Conservation (phyloP, 2,329 filamentous ascomycete genomes). For the Harringtonia aguacate region DNA sequence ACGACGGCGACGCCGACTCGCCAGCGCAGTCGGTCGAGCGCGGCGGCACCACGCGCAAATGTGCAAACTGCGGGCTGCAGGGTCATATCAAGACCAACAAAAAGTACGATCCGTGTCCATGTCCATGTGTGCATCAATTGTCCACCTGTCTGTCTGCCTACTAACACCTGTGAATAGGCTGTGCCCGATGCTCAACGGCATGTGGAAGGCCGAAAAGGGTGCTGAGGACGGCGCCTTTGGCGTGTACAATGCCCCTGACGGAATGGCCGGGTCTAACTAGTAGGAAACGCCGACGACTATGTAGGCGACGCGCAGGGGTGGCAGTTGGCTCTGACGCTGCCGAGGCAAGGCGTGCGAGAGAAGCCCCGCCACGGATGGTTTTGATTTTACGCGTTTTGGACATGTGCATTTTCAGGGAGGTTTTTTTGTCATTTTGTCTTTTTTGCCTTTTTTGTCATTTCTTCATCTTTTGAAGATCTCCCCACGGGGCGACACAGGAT, state of each 20-base stretch:
- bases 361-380: too few relatives aligned
- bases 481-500: too few relatives aligned
- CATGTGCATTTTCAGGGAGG: too few relatives aligned
- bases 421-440: too few relatives aligned
- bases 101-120: conserved; percentile 48
- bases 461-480: too few relatives aligned
- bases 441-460: too few relatives aligned
- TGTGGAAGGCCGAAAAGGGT: conserved; percentile 52
- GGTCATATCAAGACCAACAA: conserved; percentile 99
- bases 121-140: too few relatives aligned
- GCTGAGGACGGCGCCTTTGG: conserved; percentile 51
- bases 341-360: too few relatives aligned
- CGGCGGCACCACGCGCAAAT: conserved; percentile 70
- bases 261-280: conserved; percentile 8
- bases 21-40: conserved; percentile 40
- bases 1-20: conserved; percentile 34
- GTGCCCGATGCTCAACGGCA: conserved; percentile 78
- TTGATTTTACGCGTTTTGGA: too few relatives aligned
- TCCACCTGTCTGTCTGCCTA: conserved; percentile 16
- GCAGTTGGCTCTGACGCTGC: too few relatives aligned
- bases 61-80: conserved; percentile 92
- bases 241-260: conserved; percentile 26
- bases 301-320: too few relatives aligned
- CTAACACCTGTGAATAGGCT: conserved; percentile 40
- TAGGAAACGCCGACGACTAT: too few relatives aligned